A percentile compares a stretch with the other conserved stretches of the same genome.
phyloP scores from a whole-genome alignment of 2,329 filamentous ascomycete species.

The Claviceps sp. region DNA sequence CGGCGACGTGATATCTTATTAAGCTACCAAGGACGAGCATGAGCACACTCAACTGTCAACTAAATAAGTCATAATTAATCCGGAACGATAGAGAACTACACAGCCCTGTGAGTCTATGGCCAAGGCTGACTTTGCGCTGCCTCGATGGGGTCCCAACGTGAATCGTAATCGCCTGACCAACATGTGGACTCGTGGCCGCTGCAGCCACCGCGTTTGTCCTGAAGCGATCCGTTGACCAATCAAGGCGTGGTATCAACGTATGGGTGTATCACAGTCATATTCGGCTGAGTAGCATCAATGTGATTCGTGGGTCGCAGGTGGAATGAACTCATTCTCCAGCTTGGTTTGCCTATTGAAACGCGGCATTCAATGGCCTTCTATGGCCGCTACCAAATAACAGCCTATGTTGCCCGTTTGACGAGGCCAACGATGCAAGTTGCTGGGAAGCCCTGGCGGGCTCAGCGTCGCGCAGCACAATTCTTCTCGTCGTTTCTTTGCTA shows the following conservation, averaged over 20 bases:
- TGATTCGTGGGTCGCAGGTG: not conserved
- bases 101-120: not conserved
- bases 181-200: not conserved
- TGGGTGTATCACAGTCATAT: too few relatives aligned
- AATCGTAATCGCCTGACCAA: too few relatives aligned
- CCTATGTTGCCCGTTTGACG: slow-evolving; percentile 7
- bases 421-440: too few relatives aligned
- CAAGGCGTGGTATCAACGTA: not conserved
- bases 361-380: not conserved
- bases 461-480: not conserved
- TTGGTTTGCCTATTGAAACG: not conserved
- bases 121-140: too few relatives aligned
- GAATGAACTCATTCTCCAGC: not conserved
- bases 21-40: not conserved
- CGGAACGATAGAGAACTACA: too few relatives aligned
- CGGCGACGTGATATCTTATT: not conserved
- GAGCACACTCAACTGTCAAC: too few relatives aligned
- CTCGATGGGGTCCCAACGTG: too few relatives aligned
- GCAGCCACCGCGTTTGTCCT: not conserved
- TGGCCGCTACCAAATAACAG: not conserved
- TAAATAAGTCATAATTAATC: too few relatives aligned
- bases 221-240: not conserved
- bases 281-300: not conserved
- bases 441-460: too few relatives aligned
- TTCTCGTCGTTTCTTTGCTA: not conserved